These are phyloP conservation scores for Solanum ossicruentum DNA, from an alignment of 257 asterid genomes.

Conservation along the genomic window DNA sequence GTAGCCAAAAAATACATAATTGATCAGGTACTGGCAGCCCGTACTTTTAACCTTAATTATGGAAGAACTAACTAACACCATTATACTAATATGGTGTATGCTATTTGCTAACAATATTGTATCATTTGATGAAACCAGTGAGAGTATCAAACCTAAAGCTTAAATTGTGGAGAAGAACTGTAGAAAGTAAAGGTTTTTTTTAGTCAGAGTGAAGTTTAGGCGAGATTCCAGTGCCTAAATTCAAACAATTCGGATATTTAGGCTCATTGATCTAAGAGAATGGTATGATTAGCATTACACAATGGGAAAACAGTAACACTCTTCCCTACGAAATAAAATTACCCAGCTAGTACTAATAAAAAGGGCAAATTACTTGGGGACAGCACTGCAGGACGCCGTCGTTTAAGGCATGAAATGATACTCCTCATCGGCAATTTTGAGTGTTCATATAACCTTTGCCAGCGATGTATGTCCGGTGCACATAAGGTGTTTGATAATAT, in stretches of 20 bases:
- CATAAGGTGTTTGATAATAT: background rate
- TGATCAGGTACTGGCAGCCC: background rate
- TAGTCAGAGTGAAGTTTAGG: background rate
- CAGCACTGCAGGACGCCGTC: constrained; percentile 19
- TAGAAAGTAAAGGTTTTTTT: background rate
- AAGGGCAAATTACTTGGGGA: constrained; percentile 23
- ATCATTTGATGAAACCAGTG: background rate
- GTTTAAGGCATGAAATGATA: constrained; percentile 19
- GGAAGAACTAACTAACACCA: background rate
- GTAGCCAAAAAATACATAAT: background rate
- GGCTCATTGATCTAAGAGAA: too few relatives aligned
- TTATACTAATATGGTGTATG: background rate
- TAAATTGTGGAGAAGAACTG: background rate
- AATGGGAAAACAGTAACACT: background rate
- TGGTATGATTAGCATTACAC: background rate
- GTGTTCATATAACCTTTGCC: background rate
- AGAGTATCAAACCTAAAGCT: background rate
- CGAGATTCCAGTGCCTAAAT: background rate
- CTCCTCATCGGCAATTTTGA: constrained; percentile 21
- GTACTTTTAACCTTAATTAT: background rate
- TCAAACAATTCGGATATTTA: background rate
- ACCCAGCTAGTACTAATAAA: background rate
- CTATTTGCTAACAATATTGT: background rate
- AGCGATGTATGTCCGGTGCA: background rate
- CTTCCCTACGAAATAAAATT: background rate